Conservation (phyloP, 495 filamentous ascomycete genomes). For the Penicillium flavigenum region DNA sequence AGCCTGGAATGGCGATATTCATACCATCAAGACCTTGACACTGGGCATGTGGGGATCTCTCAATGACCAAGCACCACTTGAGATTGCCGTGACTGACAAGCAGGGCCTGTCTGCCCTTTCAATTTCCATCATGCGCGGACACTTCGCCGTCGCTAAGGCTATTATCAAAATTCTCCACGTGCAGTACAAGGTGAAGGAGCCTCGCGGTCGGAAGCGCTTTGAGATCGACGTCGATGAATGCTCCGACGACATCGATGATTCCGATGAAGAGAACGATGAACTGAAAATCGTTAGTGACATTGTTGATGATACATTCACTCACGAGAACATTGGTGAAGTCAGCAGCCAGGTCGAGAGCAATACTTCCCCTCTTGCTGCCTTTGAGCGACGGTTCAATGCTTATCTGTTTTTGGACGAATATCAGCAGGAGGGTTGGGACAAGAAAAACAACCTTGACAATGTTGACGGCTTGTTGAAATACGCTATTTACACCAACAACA, state of each 20-base stretch:
- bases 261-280: constrained; percentile 32
- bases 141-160: constrained; percentile 57
- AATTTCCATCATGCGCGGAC: constrained; percentile 61
- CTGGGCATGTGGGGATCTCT: constrained; percentile 41
- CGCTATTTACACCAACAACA: constrained; percentile 40
- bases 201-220: constrained; percentile 46
- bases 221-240: constrained; percentile 43
- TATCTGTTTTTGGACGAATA: constrained; percentile 35
- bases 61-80: constrained; percentile 51
- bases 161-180: constrained; percentile 65
- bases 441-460: background rate
- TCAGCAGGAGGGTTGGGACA: background rate
- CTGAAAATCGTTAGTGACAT: constrained; percentile 42
- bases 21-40: constrained; percentile 51
- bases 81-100: constrained; percentile 57
- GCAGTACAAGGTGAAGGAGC: constrained; percentile 57
- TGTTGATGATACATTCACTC: constrained; percentile 63
- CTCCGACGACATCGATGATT: constrained; percentile 28
- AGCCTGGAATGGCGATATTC: constrained; percentile 64
- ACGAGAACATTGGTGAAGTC: constrained; percentile 67
- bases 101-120: constrained; percentile 55
- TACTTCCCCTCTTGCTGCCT: constrained; percentile 47
- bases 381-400: constrained; percentile 34
- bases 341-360: constrained; percentile 61
- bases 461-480: constrained; percentile 27